phyloP scores from a whole-genome alignment of 176 grass and related monocot genomes.

The Otatea glauca region DNA sequence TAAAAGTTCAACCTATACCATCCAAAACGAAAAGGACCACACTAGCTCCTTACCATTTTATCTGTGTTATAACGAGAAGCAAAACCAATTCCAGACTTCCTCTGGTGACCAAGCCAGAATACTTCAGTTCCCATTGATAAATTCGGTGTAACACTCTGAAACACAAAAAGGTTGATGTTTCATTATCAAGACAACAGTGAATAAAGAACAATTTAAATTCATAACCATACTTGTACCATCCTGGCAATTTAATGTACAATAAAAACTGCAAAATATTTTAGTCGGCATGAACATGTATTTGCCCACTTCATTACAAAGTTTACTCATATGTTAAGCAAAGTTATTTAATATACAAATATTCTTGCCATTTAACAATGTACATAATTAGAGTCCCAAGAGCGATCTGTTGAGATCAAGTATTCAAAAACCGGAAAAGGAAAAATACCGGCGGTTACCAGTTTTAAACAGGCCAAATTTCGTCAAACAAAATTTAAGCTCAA shows the following conservation, averaged over 20 bases:
- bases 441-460: no score
- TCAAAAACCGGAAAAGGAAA: no score
- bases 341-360: background rate
- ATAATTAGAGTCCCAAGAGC: background rate
- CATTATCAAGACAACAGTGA: background rate
- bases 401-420: background rate
- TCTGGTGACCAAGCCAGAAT: conserved; percentile 98
- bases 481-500: no score
- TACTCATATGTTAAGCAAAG: conserved; percentile 10
- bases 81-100: conserved; percentile 96
- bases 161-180: conserved; percentile 21
- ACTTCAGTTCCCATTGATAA: conserved; percentile 93
- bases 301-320: conserved; percentile 25
- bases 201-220: background rate
- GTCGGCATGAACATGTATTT: background rate
- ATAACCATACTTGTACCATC: background rate
- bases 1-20: background rate
- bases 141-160: conserved; percentile 87
- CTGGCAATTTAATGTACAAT: background rate
- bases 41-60: conserved; percentile 72
- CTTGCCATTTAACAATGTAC: background rate
- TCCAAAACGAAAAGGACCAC: background rate
- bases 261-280: conserved; percentile 5
- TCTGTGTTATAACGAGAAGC: conserved; percentile 89
- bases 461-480: no score